phyloP scores from a whole-genome alignment of 768 basidiomycete genomes.

The Termitomyces sp. region DNA sequence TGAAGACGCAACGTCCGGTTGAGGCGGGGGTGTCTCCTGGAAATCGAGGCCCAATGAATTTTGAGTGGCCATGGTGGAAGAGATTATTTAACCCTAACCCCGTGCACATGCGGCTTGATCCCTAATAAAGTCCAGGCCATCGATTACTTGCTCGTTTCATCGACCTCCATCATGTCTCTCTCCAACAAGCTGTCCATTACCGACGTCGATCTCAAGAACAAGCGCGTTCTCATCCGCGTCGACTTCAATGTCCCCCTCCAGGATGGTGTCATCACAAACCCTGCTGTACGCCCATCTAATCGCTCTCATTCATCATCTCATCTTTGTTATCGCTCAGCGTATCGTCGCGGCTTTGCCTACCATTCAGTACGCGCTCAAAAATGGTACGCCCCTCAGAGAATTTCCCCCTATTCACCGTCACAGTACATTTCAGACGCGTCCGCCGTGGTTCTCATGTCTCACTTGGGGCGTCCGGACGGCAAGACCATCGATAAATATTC shows the following conservation, averaged over 20 bases:
- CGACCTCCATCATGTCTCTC: slow-evolving; percentile 68
- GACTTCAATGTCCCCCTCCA: slow-evolving; percentile 95
- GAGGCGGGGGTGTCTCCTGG: slow-evolving; percentile 18
- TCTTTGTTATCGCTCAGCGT: slow-evolving; percentile 47
- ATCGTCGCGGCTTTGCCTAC: slow-evolving; percentile 97
- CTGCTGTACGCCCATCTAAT: slow-evolving; percentile 61
- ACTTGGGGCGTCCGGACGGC: slow-evolving; percentile 95
- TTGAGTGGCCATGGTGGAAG: slow-evolving; percentile 32
- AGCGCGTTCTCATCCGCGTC: slow-evolving; percentile 89
- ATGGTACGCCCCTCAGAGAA: slow-evolving; percentile 40
- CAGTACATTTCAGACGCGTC: slow-evolving; percentile 53
- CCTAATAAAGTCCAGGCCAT: not conserved
- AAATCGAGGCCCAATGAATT: slow-evolving; percentile 75
- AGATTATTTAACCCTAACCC: slow-evolving; percentile 23
- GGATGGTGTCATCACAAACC: slow-evolving; percentile 91
- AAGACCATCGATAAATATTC: slow-evolving; percentile 86
- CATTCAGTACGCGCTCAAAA: slow-evolving; percentile 86
- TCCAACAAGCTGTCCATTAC: slow-evolving; percentile 92
- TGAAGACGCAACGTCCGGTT: slow-evolving; percentile 1
- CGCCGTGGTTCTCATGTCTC: slow-evolving; percentile 91
- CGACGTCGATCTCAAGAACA: slow-evolving; percentile 82
- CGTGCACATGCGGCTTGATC: slow-evolving; percentile 7
- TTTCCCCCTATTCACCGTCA: not conserved
- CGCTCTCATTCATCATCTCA: slow-evolving; percentile 10
- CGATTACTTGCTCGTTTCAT: slow-evolving; percentile 10